Conservation (phyloP, 31 red algal species). For the Odonthalia washingtoniensis region DNA sequence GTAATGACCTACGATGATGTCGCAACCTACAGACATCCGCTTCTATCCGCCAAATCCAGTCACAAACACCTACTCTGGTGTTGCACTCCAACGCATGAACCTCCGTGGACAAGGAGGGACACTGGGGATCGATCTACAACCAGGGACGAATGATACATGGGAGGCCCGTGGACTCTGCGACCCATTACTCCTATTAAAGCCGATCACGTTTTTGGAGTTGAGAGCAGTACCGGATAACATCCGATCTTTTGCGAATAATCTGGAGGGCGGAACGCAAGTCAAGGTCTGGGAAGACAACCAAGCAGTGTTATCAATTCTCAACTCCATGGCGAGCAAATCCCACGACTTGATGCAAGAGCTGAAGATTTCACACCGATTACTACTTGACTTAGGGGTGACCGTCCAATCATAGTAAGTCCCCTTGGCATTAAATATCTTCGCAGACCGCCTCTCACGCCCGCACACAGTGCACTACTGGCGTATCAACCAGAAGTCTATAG, state of each 20-base stretch:
- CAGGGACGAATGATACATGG: conserved; percentile 20
- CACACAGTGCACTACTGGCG: neutral
- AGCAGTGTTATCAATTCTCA: conserved; percentile 31
- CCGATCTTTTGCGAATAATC: neutral
- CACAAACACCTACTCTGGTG: neutral
- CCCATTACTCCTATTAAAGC: neutral
- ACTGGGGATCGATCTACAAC: conserved; percentile 4
- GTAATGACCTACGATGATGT: conserved; percentile 35
- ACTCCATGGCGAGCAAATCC: conserved; percentile 4
- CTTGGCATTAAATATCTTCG: conserved; percentile 30
- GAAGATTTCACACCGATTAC: neutral
- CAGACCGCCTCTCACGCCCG: neutral
- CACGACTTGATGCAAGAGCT: conserved; percentile 24
- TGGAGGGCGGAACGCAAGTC: neutral
- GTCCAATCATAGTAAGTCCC: conserved; percentile 21
- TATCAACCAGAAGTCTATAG: neutral
- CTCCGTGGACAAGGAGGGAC: conserved; percentile 21
- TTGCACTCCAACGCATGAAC: conserved; percentile 23
- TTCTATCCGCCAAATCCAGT: conserved; percentile 1
- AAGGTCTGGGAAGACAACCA: conserved; percentile 39
- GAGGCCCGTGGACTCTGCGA: conserved; percentile 40
- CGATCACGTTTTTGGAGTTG: no score
- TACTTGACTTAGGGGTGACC: neutral
- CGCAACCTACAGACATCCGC: neutral
- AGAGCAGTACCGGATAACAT: conserved; percentile 8